These are phyloP conservation scores for Nemania abortiva DNA, from an alignment of 2,329 filamentous ascomycete genomes.

Conservation along the genomic window DNA sequence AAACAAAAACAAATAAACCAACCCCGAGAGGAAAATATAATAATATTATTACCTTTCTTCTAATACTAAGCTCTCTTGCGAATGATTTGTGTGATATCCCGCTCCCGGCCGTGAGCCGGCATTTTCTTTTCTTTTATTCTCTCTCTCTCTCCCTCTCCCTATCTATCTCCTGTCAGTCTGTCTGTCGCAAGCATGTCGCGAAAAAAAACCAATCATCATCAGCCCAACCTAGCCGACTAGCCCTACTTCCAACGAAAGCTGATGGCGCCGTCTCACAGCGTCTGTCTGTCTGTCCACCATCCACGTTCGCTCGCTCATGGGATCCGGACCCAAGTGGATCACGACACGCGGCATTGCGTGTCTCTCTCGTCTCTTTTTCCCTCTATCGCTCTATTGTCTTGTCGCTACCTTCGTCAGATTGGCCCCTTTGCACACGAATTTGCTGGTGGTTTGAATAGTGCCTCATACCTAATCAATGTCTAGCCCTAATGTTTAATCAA, in stretches of 20 bases:
- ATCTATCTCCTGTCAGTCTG: not conserved
- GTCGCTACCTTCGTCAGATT: not conserved
- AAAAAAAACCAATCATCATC: constrained; percentile 1
- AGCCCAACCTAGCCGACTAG: not conserved
- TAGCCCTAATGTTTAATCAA: not conserved
- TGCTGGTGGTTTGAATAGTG: not conserved
- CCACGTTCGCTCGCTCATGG: not conserved
- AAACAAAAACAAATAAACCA: not conserved
- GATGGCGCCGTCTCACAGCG: constrained; percentile 1
- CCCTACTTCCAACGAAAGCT: not conserved
- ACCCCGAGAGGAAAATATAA: not conserved
- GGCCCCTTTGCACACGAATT: not conserved
- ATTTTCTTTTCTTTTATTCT: not conserved
- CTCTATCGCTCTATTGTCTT: not conserved
- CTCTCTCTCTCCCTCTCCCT: not conserved
- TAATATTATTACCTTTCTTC: not conserved
- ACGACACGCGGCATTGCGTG: constrained; percentile 24
- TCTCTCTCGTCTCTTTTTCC: constrained; percentile 2
- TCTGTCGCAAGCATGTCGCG: not conserved
- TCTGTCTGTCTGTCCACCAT: not conserved
- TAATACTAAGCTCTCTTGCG: not conserved
- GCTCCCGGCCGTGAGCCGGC: not conserved
- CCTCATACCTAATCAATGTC: not conserved
- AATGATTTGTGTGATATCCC: not conserved
- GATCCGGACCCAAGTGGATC: constrained; percentile 16